Evolutionary conservation across 441 rosid species (phyloP), one percentile per base, ranked within the genome.

Genomic region (Hura crepitans): DNA sequence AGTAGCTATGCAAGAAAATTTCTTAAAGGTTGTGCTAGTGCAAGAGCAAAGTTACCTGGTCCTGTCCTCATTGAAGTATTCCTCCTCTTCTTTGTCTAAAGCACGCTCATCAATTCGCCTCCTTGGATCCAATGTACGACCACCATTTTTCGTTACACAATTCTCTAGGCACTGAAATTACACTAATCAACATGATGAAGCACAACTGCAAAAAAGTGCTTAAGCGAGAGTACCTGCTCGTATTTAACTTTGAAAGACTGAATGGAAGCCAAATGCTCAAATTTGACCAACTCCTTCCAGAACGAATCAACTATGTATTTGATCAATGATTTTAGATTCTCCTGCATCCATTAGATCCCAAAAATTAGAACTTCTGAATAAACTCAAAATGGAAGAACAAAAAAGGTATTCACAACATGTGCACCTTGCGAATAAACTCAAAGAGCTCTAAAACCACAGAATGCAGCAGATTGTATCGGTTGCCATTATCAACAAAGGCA

Each of bases 1-100:
- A 76, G 50, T 68, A 61, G 35, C 72, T 30, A 51, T 18, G 65
- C 57, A 56, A 68, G 39, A 67, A 56, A 73, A 72, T 66, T 66
- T 49, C 33, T 25, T 23, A n/a, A 60, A 39, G 61, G 57, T 54
- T 68, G 49, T 57, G 62, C 12, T 67, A 39, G 61, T 43, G 45
- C 25, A 79, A 68, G 31, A 25, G 53, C 67, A 69, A 22, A 27
- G 62, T 50, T 67, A 93, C 98, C 97, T n/a, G n/a, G n/a, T n/a
- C n/a, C n/a, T 96, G 81, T 93, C 95, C 80, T 84, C 97, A 22
- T 93, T 93, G 79, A 96, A 96, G 82, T 96, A 96, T 76, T 96
- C 97, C 79, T 93, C 94, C 83, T 93, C 99, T 77, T 96, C 99
- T 83, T 96, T 96, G 75, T 91, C 98, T 65, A 85, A 72, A 31